These are phyloP conservation scores for Sporisorium reilianum DNA, from an alignment of 1,284 basidiomycete genomes.

Conservation along the genomic window DNA sequence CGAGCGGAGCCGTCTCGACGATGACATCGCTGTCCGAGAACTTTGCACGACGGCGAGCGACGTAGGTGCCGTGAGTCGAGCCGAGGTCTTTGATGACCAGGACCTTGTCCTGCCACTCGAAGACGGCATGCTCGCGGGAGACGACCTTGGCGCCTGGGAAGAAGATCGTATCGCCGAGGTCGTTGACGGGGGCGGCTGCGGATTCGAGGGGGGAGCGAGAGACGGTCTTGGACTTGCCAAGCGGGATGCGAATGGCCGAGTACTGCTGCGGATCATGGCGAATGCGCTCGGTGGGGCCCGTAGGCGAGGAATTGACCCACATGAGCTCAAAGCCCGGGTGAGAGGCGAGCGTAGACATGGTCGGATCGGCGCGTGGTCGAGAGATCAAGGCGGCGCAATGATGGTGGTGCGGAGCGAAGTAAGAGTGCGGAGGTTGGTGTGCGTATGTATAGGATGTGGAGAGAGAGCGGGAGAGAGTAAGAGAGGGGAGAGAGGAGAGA, in stretches of 20 bases:
- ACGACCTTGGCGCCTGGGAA: slow-evolving; percentile 41
- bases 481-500: background rate
- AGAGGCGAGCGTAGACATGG: slow-evolving; percentile 1
- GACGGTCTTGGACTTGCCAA: slow-evolving; percentile 13
- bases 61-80: slow-evolving; percentile 46
- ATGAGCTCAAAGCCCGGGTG: slow-evolving; percentile 26
- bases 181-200: slow-evolving; percentile 22
- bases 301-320: slow-evolving; percentile 36
- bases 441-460: background rate
- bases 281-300: slow-evolving; percentile 11
- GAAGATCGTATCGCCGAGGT: slow-evolving; percentile 19
- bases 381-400: background rate
- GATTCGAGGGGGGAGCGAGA: slow-evolving; percentile 11
- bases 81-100: slow-evolving; percentile 29
- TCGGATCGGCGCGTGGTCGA: background rate
- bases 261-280: background rate
- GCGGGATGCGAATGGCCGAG: slow-evolving; percentile 15
- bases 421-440: background rate
- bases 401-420: background rate
- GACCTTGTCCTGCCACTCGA: slow-evolving; percentile 27
- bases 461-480: background rate
- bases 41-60: slow-evolving; percentile 4
- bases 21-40: background rate
- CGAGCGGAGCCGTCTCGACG: background rate
- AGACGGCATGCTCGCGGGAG: slow-evolving; percentile 35